Percentiles rank a stretch among this genome's conserved stretches.
phyloP scores from a whole-genome alignment of 495 filamentous ascomycete species.

The Achaetomiella virescens region DNA sequence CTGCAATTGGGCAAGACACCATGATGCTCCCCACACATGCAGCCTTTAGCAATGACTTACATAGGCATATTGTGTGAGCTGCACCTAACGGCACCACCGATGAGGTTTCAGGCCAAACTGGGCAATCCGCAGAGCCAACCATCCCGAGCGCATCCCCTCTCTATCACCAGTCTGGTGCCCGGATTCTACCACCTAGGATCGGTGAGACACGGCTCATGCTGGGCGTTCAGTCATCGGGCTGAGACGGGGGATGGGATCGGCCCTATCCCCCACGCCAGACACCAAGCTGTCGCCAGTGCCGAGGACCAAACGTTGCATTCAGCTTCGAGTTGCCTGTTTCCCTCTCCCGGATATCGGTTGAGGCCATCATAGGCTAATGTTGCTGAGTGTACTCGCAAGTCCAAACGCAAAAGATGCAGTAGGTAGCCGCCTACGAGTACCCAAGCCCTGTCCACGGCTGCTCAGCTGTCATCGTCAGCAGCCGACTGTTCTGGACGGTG shows the following conservation, averaged over 20 bases:
- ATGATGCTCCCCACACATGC: neutral
- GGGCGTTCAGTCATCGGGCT: neutral
- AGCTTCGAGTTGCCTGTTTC: slow-evolving; percentile 15
- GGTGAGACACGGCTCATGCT: neutral
- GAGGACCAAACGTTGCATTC: slow-evolving; percentile 1
- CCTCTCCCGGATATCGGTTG: slow-evolving; percentile 10
- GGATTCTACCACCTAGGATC: neutral
- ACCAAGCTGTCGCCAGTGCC: neutral
- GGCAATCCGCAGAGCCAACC: slow-evolving; percentile 6
- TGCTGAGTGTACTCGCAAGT: neutral
- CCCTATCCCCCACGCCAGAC: slow-evolving; percentile 12
- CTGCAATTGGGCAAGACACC: neutral
- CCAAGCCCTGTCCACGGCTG: neutral
- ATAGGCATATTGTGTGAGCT: neutral
- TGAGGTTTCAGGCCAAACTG: slow-evolving; percentile 3
- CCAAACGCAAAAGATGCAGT: neutral
- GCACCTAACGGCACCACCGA: neutral
- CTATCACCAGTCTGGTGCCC: neutral
- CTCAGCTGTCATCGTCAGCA: neutral
- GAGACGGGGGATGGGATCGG: neutral
- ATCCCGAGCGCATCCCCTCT: neutral
- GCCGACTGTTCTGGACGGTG: slow-evolving; percentile 2
- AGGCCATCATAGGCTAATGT: slow-evolving; percentile 11
- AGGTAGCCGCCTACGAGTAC: neutral
- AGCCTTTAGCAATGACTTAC: neutral